Evolutionary conservation across 108 stramenopile species (phyloP).

Genomic region (Halocafeteria seosinensis): DNA sequence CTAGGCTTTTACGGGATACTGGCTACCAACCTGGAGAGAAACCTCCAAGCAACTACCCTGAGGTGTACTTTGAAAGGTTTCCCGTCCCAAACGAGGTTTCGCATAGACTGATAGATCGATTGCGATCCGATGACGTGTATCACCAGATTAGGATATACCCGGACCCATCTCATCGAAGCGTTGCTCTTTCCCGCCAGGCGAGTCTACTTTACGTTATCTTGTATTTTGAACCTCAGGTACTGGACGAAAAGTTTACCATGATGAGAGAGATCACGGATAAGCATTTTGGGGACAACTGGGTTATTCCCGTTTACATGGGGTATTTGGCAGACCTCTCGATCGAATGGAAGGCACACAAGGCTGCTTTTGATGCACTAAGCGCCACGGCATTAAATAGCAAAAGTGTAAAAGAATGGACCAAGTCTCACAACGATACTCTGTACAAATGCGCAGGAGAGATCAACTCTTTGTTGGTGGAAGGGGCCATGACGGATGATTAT

Average conservation of each 20-base stretch:
- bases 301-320: conserved; percentile 38
- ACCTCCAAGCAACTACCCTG: conserved; percentile 7
- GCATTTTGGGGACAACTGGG: conserved; percentile 50
- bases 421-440: not conserved
- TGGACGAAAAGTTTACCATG: conserved; percentile 21
- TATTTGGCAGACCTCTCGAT: conserved; percentile 34
- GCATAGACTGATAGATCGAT: conserved; percentile 24
- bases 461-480: conserved; percentile 15
- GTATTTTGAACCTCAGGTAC: conserved; percentile 31
- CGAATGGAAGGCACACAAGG: conserved; percentile 36
- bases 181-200: conserved; percentile 41
- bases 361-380: conserved; percentile 29
- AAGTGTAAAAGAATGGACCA: not conserved
- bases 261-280: conserved; percentile 44
- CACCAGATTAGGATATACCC: conserved; percentile 30
- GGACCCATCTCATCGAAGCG: conserved; percentile 37
- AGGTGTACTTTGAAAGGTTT: conserved; percentile 27
- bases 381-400: not conserved
- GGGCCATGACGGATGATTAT: conserved; percentile 29
- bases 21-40: conserved; percentile 11
- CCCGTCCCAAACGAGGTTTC: conserved; percentile 19
- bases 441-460: conserved; percentile 19
- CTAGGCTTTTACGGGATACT: conserved; percentile 17
- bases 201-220: conserved; percentile 45
- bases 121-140: conserved; percentile 48